Percentiles rank a stretch among this genome's conserved stretches.
These are phyloP conservation scores for Trypanosoma lewisi DNA, from an alignment of 208 protist species.

Conservation along the genomic window DNA sequence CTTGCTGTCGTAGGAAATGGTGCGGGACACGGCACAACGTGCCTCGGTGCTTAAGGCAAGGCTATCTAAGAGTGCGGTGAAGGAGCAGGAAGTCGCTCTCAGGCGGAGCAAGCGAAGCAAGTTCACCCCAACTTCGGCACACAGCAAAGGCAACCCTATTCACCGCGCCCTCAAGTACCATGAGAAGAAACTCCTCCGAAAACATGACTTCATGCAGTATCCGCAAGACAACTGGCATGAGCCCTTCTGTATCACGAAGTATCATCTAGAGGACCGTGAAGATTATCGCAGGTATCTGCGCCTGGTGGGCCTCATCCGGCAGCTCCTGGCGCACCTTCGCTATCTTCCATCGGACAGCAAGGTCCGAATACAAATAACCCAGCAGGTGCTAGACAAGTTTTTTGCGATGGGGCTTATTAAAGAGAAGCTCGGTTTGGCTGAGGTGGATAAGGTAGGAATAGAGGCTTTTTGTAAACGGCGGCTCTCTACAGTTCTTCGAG, in stretches of 20 bases:
- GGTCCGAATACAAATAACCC: conserved; percentile 88
- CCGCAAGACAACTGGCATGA: conserved; percentile 91
- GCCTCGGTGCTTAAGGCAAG: conserved; percentile 39
- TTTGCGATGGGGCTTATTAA: conserved; percentile 89
- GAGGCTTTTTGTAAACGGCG: conserved; percentile 90
- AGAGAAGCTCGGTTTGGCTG: conserved; percentile 76
- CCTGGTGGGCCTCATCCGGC: conserved; percentile 81
- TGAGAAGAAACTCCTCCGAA: conserved; percentile 89
- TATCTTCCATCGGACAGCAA: conserved; percentile 87
- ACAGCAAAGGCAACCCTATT: conserved; percentile 81
- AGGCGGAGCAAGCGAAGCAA: conserved; percentile 82
- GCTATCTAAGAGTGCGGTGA: conserved; percentile 43
- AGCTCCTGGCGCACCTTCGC: conserved; percentile 85
- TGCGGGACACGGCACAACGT: conserved; percentile 58
- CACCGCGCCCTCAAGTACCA: conserved; percentile 86
- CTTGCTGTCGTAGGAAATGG: conserved; percentile 29
- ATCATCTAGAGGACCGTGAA: conserved; percentile 91
- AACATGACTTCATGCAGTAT: conserved; percentile 93
- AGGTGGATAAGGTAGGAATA: conserved; percentile 89
- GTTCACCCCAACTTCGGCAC: conserved; percentile 68
- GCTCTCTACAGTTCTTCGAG: conserved; percentile 82
- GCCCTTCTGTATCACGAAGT: conserved; percentile 90
- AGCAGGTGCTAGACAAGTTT: conserved; percentile 89
- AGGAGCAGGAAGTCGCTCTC: conserved; percentile 48
- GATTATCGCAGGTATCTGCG: conserved; percentile 91